Conservation (phyloP, 1,139 yeast genomes). For the Taiozyma sp. region DNA sequence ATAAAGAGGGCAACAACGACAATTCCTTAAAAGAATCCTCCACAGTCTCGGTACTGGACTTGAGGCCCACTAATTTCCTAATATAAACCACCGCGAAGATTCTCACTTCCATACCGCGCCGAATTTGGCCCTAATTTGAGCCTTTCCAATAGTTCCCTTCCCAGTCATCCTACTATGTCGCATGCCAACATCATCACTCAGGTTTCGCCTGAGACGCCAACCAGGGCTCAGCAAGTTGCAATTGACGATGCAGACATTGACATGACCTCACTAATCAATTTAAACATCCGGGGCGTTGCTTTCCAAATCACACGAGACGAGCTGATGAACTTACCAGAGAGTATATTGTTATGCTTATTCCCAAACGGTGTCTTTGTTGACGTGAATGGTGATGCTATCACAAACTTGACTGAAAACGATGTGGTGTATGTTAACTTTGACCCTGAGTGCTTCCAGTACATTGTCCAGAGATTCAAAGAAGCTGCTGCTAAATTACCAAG, state of each 20-base stretch:
- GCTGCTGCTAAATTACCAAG: constrained; percentile 37
- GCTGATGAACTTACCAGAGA: constrained; percentile 86
- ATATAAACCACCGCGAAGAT: background rate
- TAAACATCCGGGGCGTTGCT: constrained; percentile 58
- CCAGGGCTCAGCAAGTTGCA: constrained; percentile 20
- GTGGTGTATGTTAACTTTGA: constrained; percentile 80
- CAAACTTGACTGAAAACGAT: constrained; percentile 73
- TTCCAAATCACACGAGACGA: constrained; percentile 83
- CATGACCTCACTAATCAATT: constrained; percentile 55
- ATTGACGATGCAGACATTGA: constrained; percentile 33
- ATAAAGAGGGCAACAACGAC: background rate
- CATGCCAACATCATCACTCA: constrained; percentile 50
- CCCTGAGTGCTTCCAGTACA: constrained; percentile 81
- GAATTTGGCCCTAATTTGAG: background rate
- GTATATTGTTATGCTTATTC: constrained; percentile 77
- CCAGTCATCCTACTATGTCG: constrained; percentile 14
- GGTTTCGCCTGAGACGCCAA: constrained; percentile 44
- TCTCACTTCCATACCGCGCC: background rate
- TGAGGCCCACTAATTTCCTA: background rate
- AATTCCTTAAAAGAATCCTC: background rate
- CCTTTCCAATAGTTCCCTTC: background rate
- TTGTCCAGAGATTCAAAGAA: constrained; percentile 41
- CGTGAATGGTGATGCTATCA: constrained; percentile 66
- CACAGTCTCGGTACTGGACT: background rate
- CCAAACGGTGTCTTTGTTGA: constrained; percentile 90